Evolutionary conservation across 352 stramenopile species (phyloP), one percentile per base, ranked within the genome.

Genomic region (Discostella stelligera): DNA sequence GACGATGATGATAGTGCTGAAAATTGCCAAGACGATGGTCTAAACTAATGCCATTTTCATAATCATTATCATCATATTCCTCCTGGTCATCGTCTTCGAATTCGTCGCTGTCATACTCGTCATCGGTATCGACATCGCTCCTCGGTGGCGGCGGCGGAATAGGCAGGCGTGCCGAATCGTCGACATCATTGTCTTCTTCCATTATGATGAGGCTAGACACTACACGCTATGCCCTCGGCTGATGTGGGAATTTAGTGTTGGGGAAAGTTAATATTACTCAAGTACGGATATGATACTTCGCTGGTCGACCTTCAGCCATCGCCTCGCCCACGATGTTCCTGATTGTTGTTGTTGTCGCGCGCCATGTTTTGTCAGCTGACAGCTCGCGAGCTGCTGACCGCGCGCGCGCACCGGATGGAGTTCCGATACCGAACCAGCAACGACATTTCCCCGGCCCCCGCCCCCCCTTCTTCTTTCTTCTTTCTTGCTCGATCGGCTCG

Each of bases 21-120:
- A 13, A 5, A 54, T 32, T 23, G 58, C 21, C 55, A 21, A 50
- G 14, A 50, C 39, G 68, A n/a, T 49, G 30, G 58, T 56, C 41
- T 18, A 66, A 54, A 41, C 63, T 71, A 30, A 50, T 48, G 11
- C 63, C 62, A 18, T 63, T 55, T 20, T 65, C 54, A 4, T 64
- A 5, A 6, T 61, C 44, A 61, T 63, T 39, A 8, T 54, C 49
- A 7, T 30, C 25, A 16, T 52, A n/a, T 13, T 73, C 14, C 39
- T 73, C 55, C 27, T 60, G 3, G 32, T 32, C 41, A 14, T 56
- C 32, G n/a, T 41, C 27, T 21, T 21, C 18, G 44, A 21, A 62
- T 20, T 62, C 54, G n/a, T 30, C 54, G 54, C 27, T 41, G 20
- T 62, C 52, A 30, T 60, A n/a, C 14, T 66, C 54, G 0, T 62